Conservation (phyloP, 1,139 yeast species). For the Nakaseomyces bracarensis region DNA sequence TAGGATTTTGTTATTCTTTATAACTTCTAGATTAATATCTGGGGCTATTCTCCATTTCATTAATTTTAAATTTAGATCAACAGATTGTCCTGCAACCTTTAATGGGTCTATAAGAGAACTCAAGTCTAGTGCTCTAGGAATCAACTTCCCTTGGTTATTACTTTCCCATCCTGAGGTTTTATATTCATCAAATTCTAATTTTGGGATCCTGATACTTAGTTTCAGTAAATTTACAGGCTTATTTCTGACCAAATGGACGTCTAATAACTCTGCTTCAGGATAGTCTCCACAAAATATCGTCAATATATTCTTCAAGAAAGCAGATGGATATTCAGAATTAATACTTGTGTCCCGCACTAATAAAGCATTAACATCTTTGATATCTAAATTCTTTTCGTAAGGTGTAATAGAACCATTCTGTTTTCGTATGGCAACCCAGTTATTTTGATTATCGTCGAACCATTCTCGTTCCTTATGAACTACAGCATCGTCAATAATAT, state of each 20-base stretch:
- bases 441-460: constrained; percentile 14
- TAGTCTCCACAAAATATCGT: constrained; percentile 40
- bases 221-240: constrained; percentile 22
- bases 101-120: constrained; percentile 73
- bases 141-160: constrained; percentile 59
- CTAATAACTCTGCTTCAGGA: constrained; percentile 35
- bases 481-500: constrained; percentile 13
- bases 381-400: constrained; percentile 12
- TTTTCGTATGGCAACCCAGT: constrained; percentile 29
- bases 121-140: constrained; percentile 76
- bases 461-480: constrained; percentile 13
- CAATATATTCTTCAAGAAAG: constrained; percentile 58
- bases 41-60: constrained; percentile 98
- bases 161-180: constrained; percentile 85
- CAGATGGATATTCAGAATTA: constrained; percentile 43
- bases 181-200: constrained; percentile 13
- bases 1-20: constrained; percentile 55
- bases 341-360: constrained; percentile 59
- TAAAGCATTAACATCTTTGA: constrained; percentile 27
- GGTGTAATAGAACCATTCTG: constrained; percentile 17
- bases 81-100: constrained; percentile 82
- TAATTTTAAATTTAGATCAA: constrained; percentile 75
- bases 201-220: background rate
- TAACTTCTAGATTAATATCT: constrained; percentile 54
- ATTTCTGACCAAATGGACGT: constrained; percentile 36